phyloP scores from a whole-genome alignment of 2,329 filamentous ascomycete species.

The Alternaria ethzedia region DNA sequence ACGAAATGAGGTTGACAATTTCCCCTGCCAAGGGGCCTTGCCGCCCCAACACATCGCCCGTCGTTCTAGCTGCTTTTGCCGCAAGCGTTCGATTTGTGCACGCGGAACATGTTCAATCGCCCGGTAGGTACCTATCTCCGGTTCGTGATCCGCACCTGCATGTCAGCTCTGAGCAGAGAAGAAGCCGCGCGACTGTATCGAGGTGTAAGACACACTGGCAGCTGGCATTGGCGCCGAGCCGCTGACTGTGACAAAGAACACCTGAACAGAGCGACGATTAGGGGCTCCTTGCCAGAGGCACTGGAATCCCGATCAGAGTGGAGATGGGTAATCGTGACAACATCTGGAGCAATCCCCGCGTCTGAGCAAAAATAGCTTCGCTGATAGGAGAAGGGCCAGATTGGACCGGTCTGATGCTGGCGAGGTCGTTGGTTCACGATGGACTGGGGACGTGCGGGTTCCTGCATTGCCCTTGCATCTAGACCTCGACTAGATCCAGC shows the following conservation, averaged over 20 bases:
- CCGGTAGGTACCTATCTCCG: slow-evolving; percentile 11
- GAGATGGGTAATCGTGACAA: neutral
- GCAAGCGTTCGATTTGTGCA: slow-evolving; percentile 24
- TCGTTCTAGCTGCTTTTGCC: slow-evolving; percentile 23
- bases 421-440: slow-evolving; percentile 8
- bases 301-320: neutral
- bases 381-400: slow-evolving; percentile 16
- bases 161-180: slow-evolving; percentile 3
- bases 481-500: slow-evolving; percentile 20
- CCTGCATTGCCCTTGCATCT: slow-evolving; percentile 31
- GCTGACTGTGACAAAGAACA: slow-evolving; percentile 5
- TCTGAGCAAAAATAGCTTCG: slow-evolving; percentile 22
- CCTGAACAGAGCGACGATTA: slow-evolving; percentile 10
- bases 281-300: neutral
- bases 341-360: slow-evolving; percentile 10
- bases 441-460: slow-evolving; percentile 26
- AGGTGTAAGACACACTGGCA: neutral
- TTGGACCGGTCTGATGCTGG: slow-evolving; percentile 10
- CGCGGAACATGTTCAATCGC: slow-evolving; percentile 13
- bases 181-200: slow-evolving; percentile 5
- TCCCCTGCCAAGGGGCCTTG: slow-evolving; percentile 39
- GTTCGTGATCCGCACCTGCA: slow-evolving; percentile 10
- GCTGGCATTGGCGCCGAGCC: neutral
- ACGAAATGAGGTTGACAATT: slow-evolving; percentile 44
- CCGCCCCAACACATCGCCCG: slow-evolving; percentile 36